phyloP scores from a whole-genome alignment of 257 asterid species.

The Solanum megistacrolobum region DNA sequence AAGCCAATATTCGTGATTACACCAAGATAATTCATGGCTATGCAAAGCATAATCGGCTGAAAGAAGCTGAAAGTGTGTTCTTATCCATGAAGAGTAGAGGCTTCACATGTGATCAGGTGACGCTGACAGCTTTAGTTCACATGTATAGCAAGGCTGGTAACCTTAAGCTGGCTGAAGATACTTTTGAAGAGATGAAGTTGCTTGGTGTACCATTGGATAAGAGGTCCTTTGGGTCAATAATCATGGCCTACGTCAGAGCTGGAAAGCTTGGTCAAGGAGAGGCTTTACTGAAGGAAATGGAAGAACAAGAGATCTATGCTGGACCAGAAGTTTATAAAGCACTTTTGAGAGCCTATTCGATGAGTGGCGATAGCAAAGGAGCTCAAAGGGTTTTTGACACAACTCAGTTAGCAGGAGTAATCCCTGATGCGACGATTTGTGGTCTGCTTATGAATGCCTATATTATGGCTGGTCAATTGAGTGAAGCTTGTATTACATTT shows the following conservation, averaged over 20 bases:
- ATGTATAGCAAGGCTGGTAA: constrained; percentile 92
- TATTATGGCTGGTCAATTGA: constrained; percentile 38
- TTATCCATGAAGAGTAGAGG: constrained; percentile 59
- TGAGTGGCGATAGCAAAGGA: constrained; percentile 57
- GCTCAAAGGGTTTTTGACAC: constrained; percentile 74
- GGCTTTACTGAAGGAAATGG: constrained; percentile 57
- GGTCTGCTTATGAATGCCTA: constrained; percentile 83
- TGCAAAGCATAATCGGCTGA: constrained; percentile 44
- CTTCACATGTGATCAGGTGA: constrained; percentile 66
- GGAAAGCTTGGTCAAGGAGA: constrained; percentile 49
- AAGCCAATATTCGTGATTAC: constrained; percentile 68
- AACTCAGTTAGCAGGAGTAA: constrained; percentile 61
- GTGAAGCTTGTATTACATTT: constrained; percentile 60
- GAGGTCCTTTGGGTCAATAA: constrained; percentile 81
- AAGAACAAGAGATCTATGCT: constrained; percentile 49
- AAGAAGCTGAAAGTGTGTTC: constrained; percentile 55
- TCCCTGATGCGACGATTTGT: constrained; percentile 65
- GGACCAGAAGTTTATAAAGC: constrained; percentile 89
- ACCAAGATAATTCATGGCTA: constrained; percentile 65
- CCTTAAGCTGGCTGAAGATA: constrained; percentile 46
- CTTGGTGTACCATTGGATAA: constrained; percentile 64
- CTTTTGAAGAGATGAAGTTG: constrained; percentile 70
- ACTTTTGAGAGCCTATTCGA: constrained; percentile 68
- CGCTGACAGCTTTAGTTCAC: constrained; percentile 64
- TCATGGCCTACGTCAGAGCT: constrained; percentile 85